Conservation (phyloP, 179 eudicot genomes). For the Gypsophila paniculata region DNA sequence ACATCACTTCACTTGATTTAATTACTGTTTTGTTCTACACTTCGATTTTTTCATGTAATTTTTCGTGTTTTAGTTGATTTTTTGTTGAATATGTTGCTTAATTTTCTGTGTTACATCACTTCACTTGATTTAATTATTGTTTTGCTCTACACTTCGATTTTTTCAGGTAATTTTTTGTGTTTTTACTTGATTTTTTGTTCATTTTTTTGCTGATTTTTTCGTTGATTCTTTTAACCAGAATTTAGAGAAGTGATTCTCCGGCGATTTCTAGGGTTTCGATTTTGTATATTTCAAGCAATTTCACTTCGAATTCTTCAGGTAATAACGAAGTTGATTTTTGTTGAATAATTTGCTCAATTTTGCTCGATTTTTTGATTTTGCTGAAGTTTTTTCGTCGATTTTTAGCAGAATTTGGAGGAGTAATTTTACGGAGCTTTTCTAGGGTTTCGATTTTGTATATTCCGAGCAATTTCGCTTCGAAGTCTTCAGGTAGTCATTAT, state of each 20-base stretch:
- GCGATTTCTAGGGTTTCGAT: too few relatives aligned
- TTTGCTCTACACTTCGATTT: not conserved
- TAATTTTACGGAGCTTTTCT: not conserved
- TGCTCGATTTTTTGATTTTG: not conserved
- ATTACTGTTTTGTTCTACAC: not conserved
- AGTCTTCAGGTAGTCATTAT: not conserved
- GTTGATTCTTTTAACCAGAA: not conserved
- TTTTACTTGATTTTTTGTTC: too few relatives aligned
- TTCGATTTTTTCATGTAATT: not conserved
- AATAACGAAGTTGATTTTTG: too few relatives aligned
- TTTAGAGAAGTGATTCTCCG: too few relatives aligned
- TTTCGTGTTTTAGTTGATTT: conserved; percentile 4
- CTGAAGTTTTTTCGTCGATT: not conserved
- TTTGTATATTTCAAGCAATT: too few relatives aligned
- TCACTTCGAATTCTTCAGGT: too few relatives aligned
- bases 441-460: not conserved
- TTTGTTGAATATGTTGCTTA: not conserved
- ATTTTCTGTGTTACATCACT: not conserved
- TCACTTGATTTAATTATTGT: too few relatives aligned
- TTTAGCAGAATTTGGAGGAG: not conserved
- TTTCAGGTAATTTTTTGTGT: too few relatives aligned
- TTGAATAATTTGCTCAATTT: not conserved
- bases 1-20: too few relatives aligned
- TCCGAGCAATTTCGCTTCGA: not conserved
- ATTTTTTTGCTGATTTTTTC: too few relatives aligned